Evolutionary conservation across 495 filamentous ascomycete genomes (phyloP), one percentile per base, ranked within the genome.

Genomic region (Penicillium goetzii): DNA sequence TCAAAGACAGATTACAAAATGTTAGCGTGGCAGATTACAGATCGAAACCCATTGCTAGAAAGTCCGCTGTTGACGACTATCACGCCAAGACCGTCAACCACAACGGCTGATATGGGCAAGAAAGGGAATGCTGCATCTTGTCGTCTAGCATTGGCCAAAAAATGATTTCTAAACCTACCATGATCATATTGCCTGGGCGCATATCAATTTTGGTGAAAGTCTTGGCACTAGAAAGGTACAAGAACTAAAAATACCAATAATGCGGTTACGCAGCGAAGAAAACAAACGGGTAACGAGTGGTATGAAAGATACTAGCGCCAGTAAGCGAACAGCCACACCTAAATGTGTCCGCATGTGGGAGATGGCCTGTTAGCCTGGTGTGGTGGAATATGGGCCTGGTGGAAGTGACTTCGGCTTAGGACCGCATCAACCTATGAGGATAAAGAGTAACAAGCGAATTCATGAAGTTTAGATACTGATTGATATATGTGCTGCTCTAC

Each of bases 151-250:
- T n/a, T 9, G 38, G 30, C 26, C 51, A 3, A 41, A 43, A 28
- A 36, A 25, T 43, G 25, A 23, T 41, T 36, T 68, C 51, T 65
- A 55, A 21, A 19, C 70, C 60, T 28, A 73, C 36, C 23, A 64
- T 17, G 41, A 66, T 72, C 14, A 76, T 62, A 23, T 69, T 63
- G 21, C 60, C 62, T 54, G 63, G 23, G 26, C 21, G 15, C 74
- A 65, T 50, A 65, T 70, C 3, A 64, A 45, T 21, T 71, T 69
- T 61, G 74, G 53, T 25, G 70, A 68, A 30, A 74, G 56, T 60
- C 66, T 59, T 55, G 65, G 63, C 47, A 69, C 61, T 30, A 36
- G 51, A 28, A 65, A 54, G 61, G 58, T 65, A 68, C 52, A n/a
- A n/a, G 23, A 59, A 58, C 43, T 26, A 60, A 60, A 58, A 59